Percentiles rank a stretch among this genome's conserved stretches.
phyloP scores from a whole-genome alignment of 768 basidiomycete genomes.

The Lactarius sanguifluus region DNA sequence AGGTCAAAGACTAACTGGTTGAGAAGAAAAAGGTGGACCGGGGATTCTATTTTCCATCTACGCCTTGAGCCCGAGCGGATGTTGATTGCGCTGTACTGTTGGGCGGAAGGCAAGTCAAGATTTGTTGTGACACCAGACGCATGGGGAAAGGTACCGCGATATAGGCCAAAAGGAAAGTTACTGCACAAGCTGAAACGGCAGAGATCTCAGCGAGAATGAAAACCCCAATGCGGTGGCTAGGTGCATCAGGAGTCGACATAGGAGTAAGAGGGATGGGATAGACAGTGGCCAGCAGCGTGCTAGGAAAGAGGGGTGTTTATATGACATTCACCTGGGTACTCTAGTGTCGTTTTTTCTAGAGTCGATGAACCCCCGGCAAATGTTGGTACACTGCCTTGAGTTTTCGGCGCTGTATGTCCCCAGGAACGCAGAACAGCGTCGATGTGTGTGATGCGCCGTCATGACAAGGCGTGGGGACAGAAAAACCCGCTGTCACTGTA shows the following conservation, averaged over 20 bases:
- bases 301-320: background rate
- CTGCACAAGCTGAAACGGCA: slow-evolving; percentile 32
- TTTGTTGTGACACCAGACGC: background rate
- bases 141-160: slow-evolving; percentile 28
- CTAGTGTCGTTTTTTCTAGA: background rate
- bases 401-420: background rate
- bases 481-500: too few relatives aligned
- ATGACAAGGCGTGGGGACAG: background rate
- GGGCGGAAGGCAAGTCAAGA: background rate
- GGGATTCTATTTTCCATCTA: slow-evolving; percentile 29
- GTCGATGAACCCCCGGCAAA: background rate
- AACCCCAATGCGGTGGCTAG: slow-evolving; percentile 31
- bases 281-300: background rate
- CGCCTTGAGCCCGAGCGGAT: slow-evolving; percentile 26
- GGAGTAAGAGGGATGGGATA: background rate
- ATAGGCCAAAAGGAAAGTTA: slow-evolving; percentile 31
- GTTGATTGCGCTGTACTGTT: slow-evolving; percentile 29
- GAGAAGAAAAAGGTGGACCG: slow-evolving; percentile 36
- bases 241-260: slow-evolving; percentile 16
- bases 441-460: background rate
- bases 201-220: slow-evolving; percentile 33
- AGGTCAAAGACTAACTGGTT: slow-evolving; percentile 35
- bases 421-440: background rate
- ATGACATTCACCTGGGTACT: background rate
- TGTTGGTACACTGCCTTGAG: background rate